These are phyloP conservation scores for Podila minutissima DNA, from an alignment of 192 early-diverging fungal genomes.

Conservation along the genomic window DNA sequence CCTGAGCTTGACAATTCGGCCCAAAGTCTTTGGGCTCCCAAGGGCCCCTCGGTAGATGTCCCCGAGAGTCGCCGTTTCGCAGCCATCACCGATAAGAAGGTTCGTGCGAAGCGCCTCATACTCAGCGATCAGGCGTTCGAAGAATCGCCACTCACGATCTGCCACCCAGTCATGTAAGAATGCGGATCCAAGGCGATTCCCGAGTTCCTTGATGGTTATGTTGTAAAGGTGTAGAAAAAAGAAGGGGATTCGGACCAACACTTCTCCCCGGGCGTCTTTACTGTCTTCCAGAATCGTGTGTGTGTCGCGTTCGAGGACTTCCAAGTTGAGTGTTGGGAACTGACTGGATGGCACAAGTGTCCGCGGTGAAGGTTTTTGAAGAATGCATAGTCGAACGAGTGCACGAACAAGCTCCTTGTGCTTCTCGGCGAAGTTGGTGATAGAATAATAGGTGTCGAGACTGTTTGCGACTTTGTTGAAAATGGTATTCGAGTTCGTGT, in stretches of 20 bases:
- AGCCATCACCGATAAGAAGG: constrained; percentile 15
- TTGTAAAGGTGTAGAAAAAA: constrained; percentile 18
- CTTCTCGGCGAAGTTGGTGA: not conserved
- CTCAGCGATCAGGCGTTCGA: constrained; percentile 7
- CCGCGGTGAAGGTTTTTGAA: not conserved
- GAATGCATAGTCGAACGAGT: constrained; percentile 1
- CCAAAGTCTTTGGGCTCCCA: constrained; percentile 17
- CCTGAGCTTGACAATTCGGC: constrained; percentile 24
- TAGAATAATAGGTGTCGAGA: not conserved
- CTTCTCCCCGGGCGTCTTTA: too few relatives aligned
- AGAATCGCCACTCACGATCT: constrained; percentile 10
- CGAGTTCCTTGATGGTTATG: not conserved
- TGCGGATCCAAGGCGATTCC: constrained; percentile 4
- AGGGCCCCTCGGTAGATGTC: constrained; percentile 18
- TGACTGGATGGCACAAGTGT: not conserved
- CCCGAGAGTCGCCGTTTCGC: constrained; percentile 9
- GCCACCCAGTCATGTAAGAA: constrained; percentile 8
- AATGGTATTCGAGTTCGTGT: not conserved
- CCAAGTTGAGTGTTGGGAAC: constrained; percentile 7
- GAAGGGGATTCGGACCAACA: constrained; percentile 10
- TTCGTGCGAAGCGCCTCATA: constrained; percentile 20
- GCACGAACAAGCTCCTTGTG: constrained; percentile 2
- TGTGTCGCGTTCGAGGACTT: constrained; percentile 5
- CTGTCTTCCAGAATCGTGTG: constrained; percentile 21
- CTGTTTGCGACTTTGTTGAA: not conserved